Evolutionary conservation across 2,329 filamentous ascomycete genomes (phyloP).

Genomic region (Lachnellula arida): DNA sequence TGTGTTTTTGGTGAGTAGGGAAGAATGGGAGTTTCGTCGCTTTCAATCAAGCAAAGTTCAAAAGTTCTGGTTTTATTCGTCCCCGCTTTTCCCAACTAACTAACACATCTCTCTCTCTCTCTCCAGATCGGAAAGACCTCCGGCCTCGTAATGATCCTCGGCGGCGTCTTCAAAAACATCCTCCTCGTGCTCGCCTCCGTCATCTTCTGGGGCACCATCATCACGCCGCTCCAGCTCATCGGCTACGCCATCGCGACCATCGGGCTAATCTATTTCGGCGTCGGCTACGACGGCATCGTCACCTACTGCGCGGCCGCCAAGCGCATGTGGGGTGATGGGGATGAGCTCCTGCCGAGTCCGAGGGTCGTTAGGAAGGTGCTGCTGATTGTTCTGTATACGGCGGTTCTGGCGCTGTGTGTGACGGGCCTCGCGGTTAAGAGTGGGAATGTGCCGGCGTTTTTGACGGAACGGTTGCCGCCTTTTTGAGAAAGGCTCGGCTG

Average conservation of each 20-base stretch:
- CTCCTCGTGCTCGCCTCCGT: slow-evolving; percentile 74
- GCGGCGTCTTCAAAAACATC: slow-evolving; percentile 81
- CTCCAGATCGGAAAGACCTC: slow-evolving; percentile 85
- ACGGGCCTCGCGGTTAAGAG: too few species aligned
- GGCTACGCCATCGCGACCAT: slow-evolving; percentile 47
- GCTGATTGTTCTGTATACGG: too few species aligned
- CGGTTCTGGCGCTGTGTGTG: too few species aligned
- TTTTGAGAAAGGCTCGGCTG: too few species aligned
- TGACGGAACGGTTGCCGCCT: too few species aligned
- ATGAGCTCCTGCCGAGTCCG: too few species aligned
- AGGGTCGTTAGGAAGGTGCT: too few species aligned
- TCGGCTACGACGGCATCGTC: too few species aligned
- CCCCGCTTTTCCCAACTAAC: background rate
- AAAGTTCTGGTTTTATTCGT: background rate
- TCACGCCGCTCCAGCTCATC: slow-evolving; percentile 72
- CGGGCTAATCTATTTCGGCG: too few species aligned
- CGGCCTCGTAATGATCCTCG: slow-evolving; percentile 76
- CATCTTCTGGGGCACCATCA: slow-evolving; percentile 71
- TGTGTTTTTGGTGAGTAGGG: slow-evolving; percentile 65
- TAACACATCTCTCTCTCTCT: background rate
- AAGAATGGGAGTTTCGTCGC: background rate
- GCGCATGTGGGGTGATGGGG: too few species aligned
- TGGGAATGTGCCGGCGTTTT: too few species aligned
- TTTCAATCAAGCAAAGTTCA: slow-evolving; percentile 16
- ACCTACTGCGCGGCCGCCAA: too few species aligned